These are phyloP conservation scores for Fusarium sp. DNA, from an alignment of 2,329 filamentous ascomycete species.

Conservation along the genomic window DNA sequence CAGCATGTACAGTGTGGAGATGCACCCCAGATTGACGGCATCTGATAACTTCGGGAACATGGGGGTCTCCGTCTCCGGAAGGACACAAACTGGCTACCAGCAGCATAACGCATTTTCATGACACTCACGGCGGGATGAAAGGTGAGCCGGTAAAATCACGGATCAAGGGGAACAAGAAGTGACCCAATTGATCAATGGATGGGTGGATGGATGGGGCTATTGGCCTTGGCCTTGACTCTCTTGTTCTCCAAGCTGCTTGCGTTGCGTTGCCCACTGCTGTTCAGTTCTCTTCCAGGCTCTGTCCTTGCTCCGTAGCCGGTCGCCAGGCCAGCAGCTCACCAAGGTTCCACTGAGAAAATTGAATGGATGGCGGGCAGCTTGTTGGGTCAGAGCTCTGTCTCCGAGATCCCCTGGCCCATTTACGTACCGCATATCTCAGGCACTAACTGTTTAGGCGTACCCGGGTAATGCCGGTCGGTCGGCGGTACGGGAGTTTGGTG, in stretches of 20 bases:
- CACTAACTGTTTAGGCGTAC: conserved; percentile 41
- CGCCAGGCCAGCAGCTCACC: conserved; percentile 36
- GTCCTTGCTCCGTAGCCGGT: conserved; percentile 36
- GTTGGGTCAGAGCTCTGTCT: conserved; percentile 35
- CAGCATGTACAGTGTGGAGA: conserved; percentile 31
- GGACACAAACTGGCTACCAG: not conserved
- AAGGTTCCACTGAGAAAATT: conserved; percentile 38
- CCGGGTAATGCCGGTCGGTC: conserved; percentile 51
- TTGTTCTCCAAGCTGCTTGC: conserved; percentile 1
- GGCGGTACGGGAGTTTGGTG: conserved; percentile 48
- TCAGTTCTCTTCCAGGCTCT: conserved; percentile 20
- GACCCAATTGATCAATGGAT: conserved; percentile 33
- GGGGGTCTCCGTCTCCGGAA: conserved; percentile 1
- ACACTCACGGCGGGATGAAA: not conserved
- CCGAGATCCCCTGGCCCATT: conserved; percentile 22
- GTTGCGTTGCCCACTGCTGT: not conserved
- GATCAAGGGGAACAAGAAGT: conserved; percentile 9
- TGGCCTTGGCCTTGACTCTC: conserved; percentile 7
- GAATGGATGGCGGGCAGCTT: conserved; percentile 8
- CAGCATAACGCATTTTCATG: not conserved
- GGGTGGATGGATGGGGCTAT: conserved; percentile 4
- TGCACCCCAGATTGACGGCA: conserved; percentile 45
- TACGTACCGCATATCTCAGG: conserved; percentile 46
- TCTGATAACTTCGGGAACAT: conserved; percentile 35
- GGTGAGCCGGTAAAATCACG: conserved; percentile 7